Conservation (phyloP, 225 moss, liverwort and hornwort genomes). For the Anthoceros angustus region DNA sequence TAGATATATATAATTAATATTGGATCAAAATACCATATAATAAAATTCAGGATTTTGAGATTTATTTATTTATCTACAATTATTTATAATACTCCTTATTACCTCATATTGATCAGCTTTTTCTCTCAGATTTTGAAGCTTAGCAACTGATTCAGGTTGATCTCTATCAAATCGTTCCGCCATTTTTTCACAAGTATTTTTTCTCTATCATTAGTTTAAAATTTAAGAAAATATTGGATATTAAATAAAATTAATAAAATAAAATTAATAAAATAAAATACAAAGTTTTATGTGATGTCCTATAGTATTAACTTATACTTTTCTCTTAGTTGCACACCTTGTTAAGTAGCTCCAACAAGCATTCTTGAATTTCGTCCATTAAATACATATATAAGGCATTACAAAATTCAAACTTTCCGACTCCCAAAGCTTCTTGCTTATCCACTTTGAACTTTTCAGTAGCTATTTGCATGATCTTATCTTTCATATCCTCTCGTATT, state of each 20-base stretch:
- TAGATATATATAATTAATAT: background rate
- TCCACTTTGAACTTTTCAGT: constrained; percentile 45
- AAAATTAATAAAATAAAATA: too few relatives aligned
- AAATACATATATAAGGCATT: constrained; percentile 56
- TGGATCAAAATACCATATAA: background rate
- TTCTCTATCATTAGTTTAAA: constrained; percentile 7
- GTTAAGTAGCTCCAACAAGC: constrained; percentile 47
- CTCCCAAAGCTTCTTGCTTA: constrained; percentile 30
- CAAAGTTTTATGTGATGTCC: background rate
- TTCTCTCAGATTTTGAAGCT: constrained; percentile 30
- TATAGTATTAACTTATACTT: background rate
- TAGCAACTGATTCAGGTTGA: constrained; percentile 14
- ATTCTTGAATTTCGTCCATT: constrained; percentile 47
- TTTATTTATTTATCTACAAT: background rate
- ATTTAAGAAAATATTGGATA: background rate
- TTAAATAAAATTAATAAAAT: too few relatives aligned
- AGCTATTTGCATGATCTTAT: constrained; percentile 45
- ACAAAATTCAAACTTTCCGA: constrained; percentile 90
- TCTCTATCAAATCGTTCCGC: constrained; percentile 9
- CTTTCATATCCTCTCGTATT: constrained; percentile 90
- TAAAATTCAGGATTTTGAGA: background rate
- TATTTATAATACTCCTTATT: background rate
- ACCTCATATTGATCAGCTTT: constrained; percentile 82
- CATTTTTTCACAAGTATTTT: constrained; percentile 13
- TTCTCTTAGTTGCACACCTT: constrained; percentile 31